Evolutionary conservation across 2,329 filamentous ascomycete genomes (phyloP).

Genomic region (Blastomyces percursus): DNA sequence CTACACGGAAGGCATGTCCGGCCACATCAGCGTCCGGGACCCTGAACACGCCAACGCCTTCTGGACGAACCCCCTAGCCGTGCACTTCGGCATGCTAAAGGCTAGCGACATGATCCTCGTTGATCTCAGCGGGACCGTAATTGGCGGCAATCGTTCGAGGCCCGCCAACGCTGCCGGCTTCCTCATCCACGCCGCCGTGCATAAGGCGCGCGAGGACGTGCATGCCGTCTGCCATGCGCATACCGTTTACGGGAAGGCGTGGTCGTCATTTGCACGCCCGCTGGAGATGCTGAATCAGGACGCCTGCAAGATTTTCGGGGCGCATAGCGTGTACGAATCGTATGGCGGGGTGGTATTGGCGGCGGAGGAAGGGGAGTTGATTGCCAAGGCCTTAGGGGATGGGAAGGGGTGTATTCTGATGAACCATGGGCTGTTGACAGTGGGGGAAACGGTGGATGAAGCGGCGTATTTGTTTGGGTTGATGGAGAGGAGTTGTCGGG

Average conservation of each 20-base stretch:
- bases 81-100: constrained; percentile 36
- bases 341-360: constrained; percentile 55
- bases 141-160: constrained; percentile 15
- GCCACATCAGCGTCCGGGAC: constrained; percentile 35
- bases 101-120: constrained; percentile 38
- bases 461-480: constrained; percentile 59
- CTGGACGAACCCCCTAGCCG: constrained; percentile 31
- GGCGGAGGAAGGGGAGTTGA: constrained; percentile 52
- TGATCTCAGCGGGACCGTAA: constrained; percentile 27
- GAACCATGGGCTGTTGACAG: constrained; percentile 63
- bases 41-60: constrained; percentile 11
- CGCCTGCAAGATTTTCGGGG: constrained; percentile 53
- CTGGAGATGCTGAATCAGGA: constrained; percentile 37
- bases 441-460: constrained; percentile 62
- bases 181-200: constrained; percentile 37
- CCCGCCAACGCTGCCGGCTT: constrained; percentile 39
- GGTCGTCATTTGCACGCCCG: constrained; percentile 33
- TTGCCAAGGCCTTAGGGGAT: constrained; percentile 52
- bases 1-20: constrained; percentile 38
- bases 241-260: constrained; percentile 37
- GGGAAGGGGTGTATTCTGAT: constrained; percentile 54
- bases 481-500: constrained; percentile 57
- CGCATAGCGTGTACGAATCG: constrained; percentile 53
- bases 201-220: constrained; percentile 46
- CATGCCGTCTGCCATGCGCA: constrained; percentile 39